These are phyloP conservation scores for Amaranthus palmeri DNA, from an alignment of 148 eudicot species.

Conservation along the genomic window DNA sequence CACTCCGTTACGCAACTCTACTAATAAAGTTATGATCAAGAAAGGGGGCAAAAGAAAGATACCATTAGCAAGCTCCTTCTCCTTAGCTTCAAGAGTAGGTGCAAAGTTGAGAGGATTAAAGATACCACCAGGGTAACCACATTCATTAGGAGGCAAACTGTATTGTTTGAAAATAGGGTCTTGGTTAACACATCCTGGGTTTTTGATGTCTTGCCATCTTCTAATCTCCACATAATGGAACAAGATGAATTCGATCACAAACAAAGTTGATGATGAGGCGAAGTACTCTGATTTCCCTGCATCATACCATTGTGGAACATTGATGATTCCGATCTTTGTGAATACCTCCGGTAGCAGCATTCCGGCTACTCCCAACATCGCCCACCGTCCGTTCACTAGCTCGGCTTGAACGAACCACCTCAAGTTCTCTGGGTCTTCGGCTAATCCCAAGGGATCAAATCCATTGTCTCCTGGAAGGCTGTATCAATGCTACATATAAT, in stretches of 20 bases:
- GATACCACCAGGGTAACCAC: slow-evolving; percentile 95
- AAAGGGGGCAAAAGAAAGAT: slow-evolving; percentile 2
- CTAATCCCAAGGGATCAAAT: slow-evolving; percentile 87
- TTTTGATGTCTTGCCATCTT: slow-evolving; percentile 98
- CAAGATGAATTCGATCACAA: slow-evolving; percentile 93
- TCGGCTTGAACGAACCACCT: slow-evolving; percentile 94
- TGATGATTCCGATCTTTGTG: slow-evolving; percentile 66
- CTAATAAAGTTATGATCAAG: not conserved
- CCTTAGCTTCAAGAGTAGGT: slow-evolving; percentile 85
- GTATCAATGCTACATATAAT: slow-evolving; percentile 4
- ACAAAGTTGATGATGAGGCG: slow-evolving; percentile 88
- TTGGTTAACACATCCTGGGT: slow-evolving; percentile 97
- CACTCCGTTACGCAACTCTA: not conserved
- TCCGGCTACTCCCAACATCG: slow-evolving; percentile 93
- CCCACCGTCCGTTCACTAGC: slow-evolving; percentile 93
- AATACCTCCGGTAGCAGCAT: slow-evolving; percentile 90
- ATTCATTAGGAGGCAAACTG: slow-evolving; percentile 80
- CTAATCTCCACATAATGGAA: slow-evolving; percentile 97
- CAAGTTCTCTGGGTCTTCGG: slow-evolving; percentile 95
- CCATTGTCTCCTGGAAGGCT: slow-evolving; percentile 99
- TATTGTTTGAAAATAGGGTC: slow-evolving; percentile 97
- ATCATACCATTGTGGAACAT: slow-evolving; percentile 82
- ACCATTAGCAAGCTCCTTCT: slow-evolving; percentile 97
- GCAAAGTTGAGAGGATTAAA: slow-evolving; percentile 95
- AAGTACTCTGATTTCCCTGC: slow-evolving; percentile 91